phyloP scores from a whole-genome alignment of 495 filamentous ascomycete genomes.

The Sporormia fimetaria region DNA sequence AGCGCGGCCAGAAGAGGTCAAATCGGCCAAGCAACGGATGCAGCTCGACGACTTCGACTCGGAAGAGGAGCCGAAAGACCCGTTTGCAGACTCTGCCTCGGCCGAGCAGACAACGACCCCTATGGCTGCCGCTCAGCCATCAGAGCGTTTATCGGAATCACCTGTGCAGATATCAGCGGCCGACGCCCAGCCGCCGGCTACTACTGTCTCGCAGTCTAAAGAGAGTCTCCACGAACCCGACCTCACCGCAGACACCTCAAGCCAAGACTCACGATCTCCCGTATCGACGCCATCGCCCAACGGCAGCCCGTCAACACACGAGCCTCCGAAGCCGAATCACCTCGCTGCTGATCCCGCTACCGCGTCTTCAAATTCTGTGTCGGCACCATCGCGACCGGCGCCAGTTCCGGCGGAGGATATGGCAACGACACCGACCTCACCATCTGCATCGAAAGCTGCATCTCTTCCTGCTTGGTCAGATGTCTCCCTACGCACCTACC shows the following conservation, averaged over 20 bases:
- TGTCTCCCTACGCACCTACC: slow-evolving; percentile 68
- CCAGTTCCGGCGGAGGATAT: slow-evolving; percentile 22
- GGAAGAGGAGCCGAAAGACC: slow-evolving; percentile 31
- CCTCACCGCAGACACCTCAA: slow-evolving; percentile 20
- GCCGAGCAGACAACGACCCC: slow-evolving; percentile 21
- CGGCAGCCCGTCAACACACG: slow-evolving; percentile 14
- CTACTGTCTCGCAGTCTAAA: too few relatives aligned
- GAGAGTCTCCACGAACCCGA: slow-evolving; percentile 11
- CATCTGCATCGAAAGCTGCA: slow-evolving; percentile 16
- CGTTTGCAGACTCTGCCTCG: slow-evolving; percentile 29
- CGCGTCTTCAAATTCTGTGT: slow-evolving; percentile 13
- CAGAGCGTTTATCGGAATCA: slow-evolving; percentile 58
- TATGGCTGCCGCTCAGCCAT: slow-evolving; percentile 17
- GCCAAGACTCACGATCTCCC: slow-evolving; percentile 23
- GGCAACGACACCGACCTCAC: slow-evolving; percentile 12
- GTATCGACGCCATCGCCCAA: slow-evolving; percentile 21
- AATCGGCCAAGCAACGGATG: slow-evolving; percentile 38
- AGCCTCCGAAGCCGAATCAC: slow-evolving; percentile 14
- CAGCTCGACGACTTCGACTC: slow-evolving; percentile 41
- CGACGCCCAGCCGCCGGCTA: slow-evolving; percentile 20
- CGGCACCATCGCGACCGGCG: slow-evolving; percentile 21
- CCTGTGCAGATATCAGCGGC: slow-evolving; percentile 56
- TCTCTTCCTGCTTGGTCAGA: slow-evolving; percentile 63
- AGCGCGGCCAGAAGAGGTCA: slow-evolving; percentile 32
- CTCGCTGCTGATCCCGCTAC: slow-evolving; percentile 5